Percentiles rank a stretch among this genome's conserved stretches.
Conservation (phyloP, 306 rosid genomes). For the Argentina anserina region DNA sequence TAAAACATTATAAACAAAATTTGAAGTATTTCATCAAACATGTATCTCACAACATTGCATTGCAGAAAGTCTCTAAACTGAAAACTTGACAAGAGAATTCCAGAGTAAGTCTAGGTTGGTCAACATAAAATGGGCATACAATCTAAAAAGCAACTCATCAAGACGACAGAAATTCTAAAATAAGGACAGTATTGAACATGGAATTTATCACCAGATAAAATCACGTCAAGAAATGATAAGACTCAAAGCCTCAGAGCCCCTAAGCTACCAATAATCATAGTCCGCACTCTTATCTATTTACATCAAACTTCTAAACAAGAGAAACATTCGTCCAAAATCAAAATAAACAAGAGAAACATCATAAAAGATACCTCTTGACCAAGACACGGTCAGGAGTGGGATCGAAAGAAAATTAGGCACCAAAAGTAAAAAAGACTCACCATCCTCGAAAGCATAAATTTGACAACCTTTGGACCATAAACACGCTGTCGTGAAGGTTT, state of each 20-base stretch:
- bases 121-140: neutral
- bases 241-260: neutral
- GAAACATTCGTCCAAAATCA: too few relatives aligned
- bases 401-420: neutral
- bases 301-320: neutral
- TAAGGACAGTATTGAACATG: neutral
- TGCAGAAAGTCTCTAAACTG: neutral
- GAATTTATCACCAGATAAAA: neutral
- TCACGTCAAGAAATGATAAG: neutral
- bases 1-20: neutral
- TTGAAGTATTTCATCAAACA: neutral
- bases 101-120: neutral
- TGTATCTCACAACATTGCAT: neutral
- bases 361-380: neutral
- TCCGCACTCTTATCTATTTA: neutral
- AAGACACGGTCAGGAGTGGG: neutral
- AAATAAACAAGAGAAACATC: neutral
- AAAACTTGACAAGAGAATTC: neutral
- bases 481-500: conserved; percentile 79
- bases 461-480: conserved; percentile 88
- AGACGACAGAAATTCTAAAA: neutral
- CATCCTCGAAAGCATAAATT: conserved; percentile 90
- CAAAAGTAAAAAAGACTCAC: conserved; percentile 37
- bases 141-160: neutral
- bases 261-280: neutral